Base-by-base conservation (phyloP, 2,329 filamentous ascomycete species). In the Dryadomyces sulphureus region DNA sequence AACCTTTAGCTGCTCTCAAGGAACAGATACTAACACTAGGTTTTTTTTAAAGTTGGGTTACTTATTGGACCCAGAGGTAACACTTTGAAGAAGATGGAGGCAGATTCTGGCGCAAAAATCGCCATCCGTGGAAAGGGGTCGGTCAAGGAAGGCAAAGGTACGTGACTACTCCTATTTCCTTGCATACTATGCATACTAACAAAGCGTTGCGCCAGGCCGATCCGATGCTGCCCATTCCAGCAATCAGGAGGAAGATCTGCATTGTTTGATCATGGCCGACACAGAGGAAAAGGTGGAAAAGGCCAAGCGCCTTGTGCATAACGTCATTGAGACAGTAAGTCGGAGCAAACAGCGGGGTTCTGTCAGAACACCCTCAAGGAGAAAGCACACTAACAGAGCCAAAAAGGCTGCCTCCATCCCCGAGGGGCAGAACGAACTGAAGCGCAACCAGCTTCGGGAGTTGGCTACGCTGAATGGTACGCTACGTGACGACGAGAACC, bases 21-120 rank as follows among this genome's bases (percentile, higher is more conserved):
- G 32, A 56, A 59, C 62, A 62, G 58, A 64, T 65, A 94, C 89
- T 95, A 94, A 98, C 87, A 85, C 79, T 71, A 84, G 89, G 84
- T 78, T 84, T 38, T 46, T 32, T 72, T 79, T 73, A 80, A 94
- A 98, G 92, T 98, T 79, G 92, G 92, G 69, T 81, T 98, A 77
- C 88, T 98, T 67, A 98, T 98, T 80, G 92, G 92, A 68, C 92
- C 92, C 68, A 92, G 92, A 90, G 92, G 92, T 69, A 98, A 98
- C 65, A 98, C 92, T 56, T 71, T 98, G 62, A 98, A 98, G 73
- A 98, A 95, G 67, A 98, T 98, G 92, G 92, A 98, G 65, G 79
- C 82, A 60, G 89, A 98, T 68, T 98, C 92, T 48, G 82, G 82
- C 53, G 92, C 92, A 64, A 98, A 98, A 68, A 98, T 98, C 71